Base-by-base conservation (phyloP, 495 filamentous ascomycete genomes). In the Oleoguttula mirabilis region DNA sequence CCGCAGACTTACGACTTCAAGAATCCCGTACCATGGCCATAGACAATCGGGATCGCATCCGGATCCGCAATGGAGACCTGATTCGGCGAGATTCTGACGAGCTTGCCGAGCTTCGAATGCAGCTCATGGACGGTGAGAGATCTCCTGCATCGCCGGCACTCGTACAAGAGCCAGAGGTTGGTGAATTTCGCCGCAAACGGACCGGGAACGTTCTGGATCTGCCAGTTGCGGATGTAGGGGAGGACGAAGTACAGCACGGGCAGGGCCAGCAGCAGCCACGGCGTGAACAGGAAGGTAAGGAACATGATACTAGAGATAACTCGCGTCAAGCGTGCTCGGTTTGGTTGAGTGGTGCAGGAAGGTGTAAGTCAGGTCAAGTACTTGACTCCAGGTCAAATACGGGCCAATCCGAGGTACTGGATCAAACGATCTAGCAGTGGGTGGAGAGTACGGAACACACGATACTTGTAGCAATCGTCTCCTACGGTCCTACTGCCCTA, bases 81-180 rank as follows among this genome's bases (percentile, higher is more conserved):
- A 21, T 68, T 59, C 14, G 76, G 76, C 23, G 71, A 68, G 42
- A 80, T 68, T 34, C 76, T 63, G 4, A 79, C 73, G 23, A 80
- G 47, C 37, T 68, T 71, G 22, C 76, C 76, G 37, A 73, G 48
- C 45, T 83, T 82, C 69, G 82, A 73, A 57, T 94, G 86, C 1
- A 74, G 70, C 4, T 75, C 60, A 47, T 92, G 68, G 15, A 94
- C 82, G 2, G 73, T 66, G 3, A 68, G 46, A 55, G 75, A 90
- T 10, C 85, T 73, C 30, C 71, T 66, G 2, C 84, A 82, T 24
- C 69, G 66, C 2, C 86, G 76, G 37, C 67, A 65, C 32, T 84
- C 78, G 17, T 72, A 64, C 32, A 92, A 56, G 21, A 90, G 67
- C 86, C 86, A 94, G 21, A 85, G 62, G 54, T 86, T 83, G 23